phyloP scores from a whole-genome alignment of 768 basidiomycete species.

The Leccinum uliginosum region DNA sequence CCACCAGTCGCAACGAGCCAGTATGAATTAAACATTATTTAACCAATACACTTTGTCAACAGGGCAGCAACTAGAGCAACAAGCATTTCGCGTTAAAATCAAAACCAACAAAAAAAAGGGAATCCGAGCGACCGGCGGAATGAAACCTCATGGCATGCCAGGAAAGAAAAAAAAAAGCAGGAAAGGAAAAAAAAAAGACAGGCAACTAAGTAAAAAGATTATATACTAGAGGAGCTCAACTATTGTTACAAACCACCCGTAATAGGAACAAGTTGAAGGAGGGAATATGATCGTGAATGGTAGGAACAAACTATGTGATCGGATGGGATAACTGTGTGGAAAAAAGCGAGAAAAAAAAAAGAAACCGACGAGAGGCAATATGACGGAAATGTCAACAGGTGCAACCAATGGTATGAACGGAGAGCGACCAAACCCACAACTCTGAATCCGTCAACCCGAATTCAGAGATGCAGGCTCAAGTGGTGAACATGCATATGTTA shows the following conservation, averaged over 20 bases:
- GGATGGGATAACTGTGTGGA: slow-evolving; percentile 12
- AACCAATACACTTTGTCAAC: background rate
- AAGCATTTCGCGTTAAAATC: slow-evolving; percentile 5
- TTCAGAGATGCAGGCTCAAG: slow-evolving; percentile 6
- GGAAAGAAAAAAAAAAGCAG: background rate
- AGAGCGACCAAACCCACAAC: slow-evolving; percentile 7
- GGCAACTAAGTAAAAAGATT: slow-evolving; percentile 17
- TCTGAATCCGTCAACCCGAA: slow-evolving; percentile 11
- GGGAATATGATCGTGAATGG: slow-evolving; percentile 13
- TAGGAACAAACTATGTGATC: slow-evolving; percentile 10
- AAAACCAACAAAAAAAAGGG: background rate
- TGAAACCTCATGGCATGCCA: background rate
- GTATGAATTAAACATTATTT: background rate
- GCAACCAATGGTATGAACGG: slow-evolving; percentile 17
- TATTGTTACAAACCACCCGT: slow-evolving; percentile 28
- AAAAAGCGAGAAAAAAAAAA: background rate
- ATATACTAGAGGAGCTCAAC: slow-evolving; percentile 24
- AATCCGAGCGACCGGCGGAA: background rate
- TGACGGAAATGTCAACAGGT: slow-evolving; percentile 13
- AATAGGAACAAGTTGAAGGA: slow-evolving; percentile 25
- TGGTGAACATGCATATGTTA: slow-evolving; percentile 15
- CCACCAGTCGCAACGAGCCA: background rate
- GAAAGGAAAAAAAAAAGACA: background rate
- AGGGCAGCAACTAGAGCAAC: background rate
- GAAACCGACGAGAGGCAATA: background rate